Evolutionary conservation across 495 filamentous ascomycete species (phyloP).

Genomic region (Hyaloscypha hepaticicola): DNA sequence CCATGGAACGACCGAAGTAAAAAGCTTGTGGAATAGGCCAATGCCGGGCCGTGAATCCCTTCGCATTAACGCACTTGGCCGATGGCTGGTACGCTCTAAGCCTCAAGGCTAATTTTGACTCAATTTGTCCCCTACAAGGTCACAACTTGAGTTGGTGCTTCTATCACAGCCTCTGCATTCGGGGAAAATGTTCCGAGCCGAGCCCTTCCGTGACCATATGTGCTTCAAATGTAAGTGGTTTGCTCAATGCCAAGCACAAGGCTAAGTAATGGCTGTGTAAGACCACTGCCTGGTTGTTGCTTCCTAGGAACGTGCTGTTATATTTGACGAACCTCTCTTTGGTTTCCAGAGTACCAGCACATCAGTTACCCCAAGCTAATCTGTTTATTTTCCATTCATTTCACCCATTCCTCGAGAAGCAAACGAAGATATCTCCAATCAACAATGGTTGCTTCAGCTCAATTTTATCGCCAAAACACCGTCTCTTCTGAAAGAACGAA

Average conservation of each 20-base stretch:
- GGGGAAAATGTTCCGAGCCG: too few species aligned
- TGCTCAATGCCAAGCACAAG: too few species aligned
- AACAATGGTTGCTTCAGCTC: slow-evolving; percentile 15
- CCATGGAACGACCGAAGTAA: not conserved
- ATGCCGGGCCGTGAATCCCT: not conserved
- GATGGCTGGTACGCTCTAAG: not conserved
- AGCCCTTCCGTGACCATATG: too few species aligned
- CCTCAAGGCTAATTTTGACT: slow-evolving; percentile 10
- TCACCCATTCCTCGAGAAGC: not conserved
- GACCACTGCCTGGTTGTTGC: too few species aligned
- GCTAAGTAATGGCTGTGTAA: too few species aligned
- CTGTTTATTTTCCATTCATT: too few species aligned
- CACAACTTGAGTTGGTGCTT: too few species aligned
- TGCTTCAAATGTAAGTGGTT: too few species aligned
- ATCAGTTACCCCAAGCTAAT: too few species aligned
- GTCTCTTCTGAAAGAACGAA: slow-evolving; percentile 13
- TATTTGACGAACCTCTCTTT: too few species aligned
- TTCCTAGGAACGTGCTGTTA: too few species aligned
- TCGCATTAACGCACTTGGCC: not conserved
- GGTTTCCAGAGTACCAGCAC: too few species aligned
- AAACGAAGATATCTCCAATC: slow-evolving; percentile 5
- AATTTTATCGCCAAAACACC: slow-evolving; percentile 7
- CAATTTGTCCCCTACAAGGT: not conserved
- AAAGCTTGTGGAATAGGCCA: not conserved
- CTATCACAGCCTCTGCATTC: slow-evolving; percentile 1